Conservation (phyloP, 306 rosid genomes). For the Cucumis hystrix region DNA sequence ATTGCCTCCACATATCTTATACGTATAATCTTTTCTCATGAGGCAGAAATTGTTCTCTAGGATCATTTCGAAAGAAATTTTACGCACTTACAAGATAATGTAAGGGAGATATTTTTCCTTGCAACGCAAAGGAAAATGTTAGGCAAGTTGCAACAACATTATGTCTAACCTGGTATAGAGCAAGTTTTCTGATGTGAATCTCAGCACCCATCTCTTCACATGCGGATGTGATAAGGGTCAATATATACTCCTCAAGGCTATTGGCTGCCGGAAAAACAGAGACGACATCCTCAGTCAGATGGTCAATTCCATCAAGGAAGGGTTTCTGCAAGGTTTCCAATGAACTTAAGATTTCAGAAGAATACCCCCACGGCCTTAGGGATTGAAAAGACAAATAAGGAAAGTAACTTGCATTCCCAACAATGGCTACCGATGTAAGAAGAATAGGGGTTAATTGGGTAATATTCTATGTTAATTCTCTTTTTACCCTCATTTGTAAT, state of each 20-base stretch:
- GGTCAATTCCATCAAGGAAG: constrained; percentile 74
- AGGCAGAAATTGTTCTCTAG: background rate
- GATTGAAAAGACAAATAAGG: background rate
- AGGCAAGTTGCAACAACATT: constrained; percentile 1
- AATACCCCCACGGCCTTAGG: background rate
- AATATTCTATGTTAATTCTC: too few species aligned
- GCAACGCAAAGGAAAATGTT: background rate
- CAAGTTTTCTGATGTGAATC: constrained; percentile 55
- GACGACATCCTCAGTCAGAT: constrained; percentile 80
- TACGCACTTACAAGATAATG: background rate
- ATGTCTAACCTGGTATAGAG: constrained; percentile 58
- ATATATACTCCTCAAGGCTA: constrained; percentile 72
- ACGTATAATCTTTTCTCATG: background rate
- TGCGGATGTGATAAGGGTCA: constrained; percentile 55
- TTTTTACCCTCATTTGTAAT: too few species aligned
- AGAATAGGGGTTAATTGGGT: too few species aligned
- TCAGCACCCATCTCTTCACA: constrained; percentile 74
- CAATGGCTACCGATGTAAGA: too few species aligned
- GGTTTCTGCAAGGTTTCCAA: constrained; percentile 57
- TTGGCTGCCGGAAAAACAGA: constrained; percentile 94
- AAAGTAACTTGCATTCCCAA: background rate
- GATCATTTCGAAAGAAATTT: background rate
- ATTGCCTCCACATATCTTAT: background rate
- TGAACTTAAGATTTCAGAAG: background rate
- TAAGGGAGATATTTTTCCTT: background rate